phyloP scores from a whole-genome alignment of 1,284 basidiomycete genomes.

The Agroathelia rolfsii region DNA sequence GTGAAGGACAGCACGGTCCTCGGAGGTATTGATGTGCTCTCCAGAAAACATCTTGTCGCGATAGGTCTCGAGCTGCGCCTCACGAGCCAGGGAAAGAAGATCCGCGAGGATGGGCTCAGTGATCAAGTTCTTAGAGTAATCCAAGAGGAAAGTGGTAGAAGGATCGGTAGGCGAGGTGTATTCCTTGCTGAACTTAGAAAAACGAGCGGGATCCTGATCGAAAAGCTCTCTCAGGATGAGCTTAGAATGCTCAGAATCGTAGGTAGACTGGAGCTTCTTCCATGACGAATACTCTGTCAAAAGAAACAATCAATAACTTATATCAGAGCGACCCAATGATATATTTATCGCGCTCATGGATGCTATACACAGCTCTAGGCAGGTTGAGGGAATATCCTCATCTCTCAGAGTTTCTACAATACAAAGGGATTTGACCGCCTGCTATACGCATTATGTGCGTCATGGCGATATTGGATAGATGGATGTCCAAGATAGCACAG shows the following conservation, averaged over 20 bases:
- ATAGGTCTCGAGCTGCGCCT: conserved; percentile 79
- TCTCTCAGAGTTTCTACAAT: too few relatives aligned
- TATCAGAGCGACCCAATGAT: too few relatives aligned
- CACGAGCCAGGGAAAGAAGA: conserved; percentile 74
- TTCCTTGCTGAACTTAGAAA: conserved; percentile 74
- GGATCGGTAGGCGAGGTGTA: conserved; percentile 63
- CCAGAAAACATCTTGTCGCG: conserved; percentile 93
- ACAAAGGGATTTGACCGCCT: too few relatives aligned
- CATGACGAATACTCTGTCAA: conserved; percentile 74
- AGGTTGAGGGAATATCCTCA: too few relatives aligned
- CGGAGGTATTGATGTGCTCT: conserved; percentile 96
- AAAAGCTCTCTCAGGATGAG: conserved; percentile 91
- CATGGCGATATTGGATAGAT: too few relatives aligned
- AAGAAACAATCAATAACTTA: not conserved
- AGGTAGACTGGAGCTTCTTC: conserved; percentile 84
- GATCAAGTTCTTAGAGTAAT: conserved; percentile 96
- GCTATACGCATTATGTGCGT: too few relatives aligned
- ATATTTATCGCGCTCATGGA: too few relatives aligned
- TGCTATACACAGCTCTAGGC: too few relatives aligned
- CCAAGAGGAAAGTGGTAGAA: conserved; percentile 78
- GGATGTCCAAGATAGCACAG: conserved; percentile 1
- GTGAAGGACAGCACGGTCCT: conserved; percentile 93
- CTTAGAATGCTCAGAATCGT: conserved; percentile 65
- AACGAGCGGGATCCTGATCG: conserved; percentile 77
- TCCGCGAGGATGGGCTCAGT: conserved; percentile 74